phyloP scores from a whole-genome alignment of 352 stramenopile species.

The Nothophytophthora sp. region DNA sequence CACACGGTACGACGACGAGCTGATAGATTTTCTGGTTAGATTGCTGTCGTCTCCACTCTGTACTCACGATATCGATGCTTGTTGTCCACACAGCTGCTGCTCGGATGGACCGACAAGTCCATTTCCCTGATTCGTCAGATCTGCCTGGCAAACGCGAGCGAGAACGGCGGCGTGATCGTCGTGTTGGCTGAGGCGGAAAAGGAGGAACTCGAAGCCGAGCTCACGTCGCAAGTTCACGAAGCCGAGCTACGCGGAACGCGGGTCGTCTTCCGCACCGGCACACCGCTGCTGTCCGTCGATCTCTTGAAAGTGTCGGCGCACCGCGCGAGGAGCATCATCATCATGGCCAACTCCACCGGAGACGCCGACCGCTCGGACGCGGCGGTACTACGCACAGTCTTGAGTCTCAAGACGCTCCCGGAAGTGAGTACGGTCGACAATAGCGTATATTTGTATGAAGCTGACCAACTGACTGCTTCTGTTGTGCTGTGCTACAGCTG shows the following conservation, averaged over 20 bases:
- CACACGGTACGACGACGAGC: constrained; percentile 57
- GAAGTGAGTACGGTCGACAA: constrained; percentile 14
- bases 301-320: constrained; percentile 81
- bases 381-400: constrained; percentile 68
- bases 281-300: constrained; percentile 78
- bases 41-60: background rate
- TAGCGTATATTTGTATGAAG: background rate
- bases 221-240: constrained; percentile 56
- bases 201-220: constrained; percentile 71
- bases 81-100: constrained; percentile 51
- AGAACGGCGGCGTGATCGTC: constrained; percentile 81
- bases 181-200: constrained; percentile 79
- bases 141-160: constrained; percentile 84
- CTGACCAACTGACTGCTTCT: background rate
- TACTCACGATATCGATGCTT: too few relatives aligned
- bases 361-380: constrained; percentile 86
- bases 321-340: constrained; percentile 77
- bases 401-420: constrained; percentile 69
- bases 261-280: constrained; percentile 83
- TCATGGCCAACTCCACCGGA: constrained; percentile 70
- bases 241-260: constrained; percentile 71
- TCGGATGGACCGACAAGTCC: constrained; percentile 89
- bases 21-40: background rate
- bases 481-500: constrained; percentile 20
- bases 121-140: constrained; percentile 88